Evolutionary conservation across 2,329 filamentous ascomycete genomes (phyloP).

Genomic region (Nannizziopsis barbatae): DNA sequence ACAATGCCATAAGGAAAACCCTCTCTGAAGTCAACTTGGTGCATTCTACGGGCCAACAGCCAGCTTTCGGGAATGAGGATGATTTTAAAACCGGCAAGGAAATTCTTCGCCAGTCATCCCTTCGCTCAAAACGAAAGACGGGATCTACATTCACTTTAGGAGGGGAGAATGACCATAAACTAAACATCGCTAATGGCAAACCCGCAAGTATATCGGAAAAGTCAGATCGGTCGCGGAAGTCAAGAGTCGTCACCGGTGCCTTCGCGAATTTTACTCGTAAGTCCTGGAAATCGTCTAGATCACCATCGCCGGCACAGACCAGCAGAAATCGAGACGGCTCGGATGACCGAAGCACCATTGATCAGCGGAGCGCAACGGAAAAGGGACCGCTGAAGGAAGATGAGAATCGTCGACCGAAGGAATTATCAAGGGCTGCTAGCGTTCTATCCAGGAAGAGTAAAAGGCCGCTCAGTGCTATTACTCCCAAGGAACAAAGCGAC

Average conservation of each 20-base stretch:
- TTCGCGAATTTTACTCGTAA: constrained; percentile 42
- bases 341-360: neutral
- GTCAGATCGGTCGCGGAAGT: constrained; percentile 26
- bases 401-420: neutral
- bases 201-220: constrained; percentile 7
- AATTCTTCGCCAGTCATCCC: constrained; percentile 33
- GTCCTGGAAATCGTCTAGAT: constrained; percentile 41
- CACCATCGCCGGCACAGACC: constrained; percentile 33
- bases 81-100: constrained; percentile 32
- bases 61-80: constrained; percentile 21
- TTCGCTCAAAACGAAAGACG: constrained; percentile 24
- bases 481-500: constrained; percentile 28
- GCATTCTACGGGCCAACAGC: constrained; percentile 27
- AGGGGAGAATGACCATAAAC: neutral
- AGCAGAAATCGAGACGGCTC: neutral
- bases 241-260: constrained; percentile 35
- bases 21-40: constrained; percentile 40
- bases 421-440: neutral
- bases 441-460: constrained; percentile 27
- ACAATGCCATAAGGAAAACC: constrained; percentile 38
- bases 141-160: constrained; percentile 5
- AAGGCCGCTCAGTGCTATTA: constrained; percentile 33
- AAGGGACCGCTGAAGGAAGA: constrained; percentile 3
- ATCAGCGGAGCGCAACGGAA: neutral
- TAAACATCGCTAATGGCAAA: neutral